These are phyloP conservation scores for Nothomitra cinnamomea DNA, from an alignment of 2,329 filamentous ascomycete species.

Conservation along the genomic window DNA sequence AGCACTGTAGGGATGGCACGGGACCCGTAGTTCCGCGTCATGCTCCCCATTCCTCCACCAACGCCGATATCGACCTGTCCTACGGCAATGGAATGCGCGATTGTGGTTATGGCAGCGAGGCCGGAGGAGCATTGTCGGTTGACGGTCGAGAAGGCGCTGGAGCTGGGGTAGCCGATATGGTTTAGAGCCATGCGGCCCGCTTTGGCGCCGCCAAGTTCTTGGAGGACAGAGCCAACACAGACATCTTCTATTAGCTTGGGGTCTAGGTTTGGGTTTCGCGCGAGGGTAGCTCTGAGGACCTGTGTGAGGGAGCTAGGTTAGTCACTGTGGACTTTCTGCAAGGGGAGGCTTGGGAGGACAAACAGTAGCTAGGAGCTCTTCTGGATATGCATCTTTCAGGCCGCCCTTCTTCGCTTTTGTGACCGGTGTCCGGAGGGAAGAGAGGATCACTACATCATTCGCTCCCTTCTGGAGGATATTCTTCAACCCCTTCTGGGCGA, in stretches of 20 bases:
- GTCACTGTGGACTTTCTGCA: not conserved
- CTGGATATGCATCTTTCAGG: slow-evolving; percentile 1
- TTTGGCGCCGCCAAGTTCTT: slow-evolving; percentile 2
- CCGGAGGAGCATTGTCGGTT: slow-evolving; percentile 2
- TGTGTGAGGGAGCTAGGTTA: slow-evolving; percentile 6
- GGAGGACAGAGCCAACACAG: not conserved
- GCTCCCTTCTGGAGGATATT: too few relatives aligned
- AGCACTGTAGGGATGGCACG: not conserved
- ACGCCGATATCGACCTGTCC: slow-evolving; percentile 3
- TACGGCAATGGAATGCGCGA: not conserved
- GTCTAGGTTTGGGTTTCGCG: not conserved
- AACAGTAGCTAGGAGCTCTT: not conserved
- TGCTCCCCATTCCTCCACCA: slow-evolving; percentile 1
- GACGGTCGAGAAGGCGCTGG: not conserved
- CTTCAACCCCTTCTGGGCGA: too few relatives aligned
- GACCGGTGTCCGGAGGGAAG: slow-evolving; percentile 1
- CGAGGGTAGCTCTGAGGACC: slow-evolving; percentile 11
- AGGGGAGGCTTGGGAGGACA: not conserved
- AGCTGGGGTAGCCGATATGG: not conserved
- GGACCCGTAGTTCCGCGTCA: slow-evolving; percentile 3
- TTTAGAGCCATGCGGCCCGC: slow-evolving; percentile 3
- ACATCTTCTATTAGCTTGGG: not conserved
- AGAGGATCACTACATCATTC: slow-evolving; percentile 3
- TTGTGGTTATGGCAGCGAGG: not conserved
- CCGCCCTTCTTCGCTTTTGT: slow-evolving; percentile 1